These are phyloP conservation scores for Solanum bulbocastanum DNA, from an alignment of 257 asterid genomes.

Conservation along the genomic window DNA sequence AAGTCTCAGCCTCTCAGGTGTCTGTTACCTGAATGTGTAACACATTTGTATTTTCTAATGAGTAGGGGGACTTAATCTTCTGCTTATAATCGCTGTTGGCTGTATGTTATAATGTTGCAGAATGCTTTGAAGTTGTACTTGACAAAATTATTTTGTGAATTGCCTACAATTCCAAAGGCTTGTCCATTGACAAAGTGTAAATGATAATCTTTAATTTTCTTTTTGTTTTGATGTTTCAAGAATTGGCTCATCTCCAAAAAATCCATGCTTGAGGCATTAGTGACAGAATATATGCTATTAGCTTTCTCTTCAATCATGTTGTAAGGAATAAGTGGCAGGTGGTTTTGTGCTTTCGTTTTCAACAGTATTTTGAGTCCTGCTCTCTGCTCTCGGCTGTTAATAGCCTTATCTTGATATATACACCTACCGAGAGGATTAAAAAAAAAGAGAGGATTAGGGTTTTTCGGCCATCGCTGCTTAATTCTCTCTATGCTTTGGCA, in stretches of 20 bases:
- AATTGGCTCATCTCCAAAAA: neutral
- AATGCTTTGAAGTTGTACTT: neutral
- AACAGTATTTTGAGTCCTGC: neutral
- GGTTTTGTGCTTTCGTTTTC: neutral
- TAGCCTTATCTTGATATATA: neutral
- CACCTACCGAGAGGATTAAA: neutral
- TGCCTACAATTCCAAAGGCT: neutral
- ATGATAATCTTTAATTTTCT: neutral
- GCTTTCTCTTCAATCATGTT: neutral
- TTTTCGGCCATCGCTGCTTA: neutral
- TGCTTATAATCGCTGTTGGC: neutral
- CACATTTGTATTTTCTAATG: neutral
- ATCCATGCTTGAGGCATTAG: neutral
- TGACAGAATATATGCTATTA: neutral
- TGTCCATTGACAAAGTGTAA: neutral
- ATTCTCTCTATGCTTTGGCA: neutral
- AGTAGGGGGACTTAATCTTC: neutral
- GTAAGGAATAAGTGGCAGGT: neutral
- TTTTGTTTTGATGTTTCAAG: neutral
- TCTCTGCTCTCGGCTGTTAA: neutral
- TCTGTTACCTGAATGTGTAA: neutral
- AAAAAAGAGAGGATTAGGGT: neutral
- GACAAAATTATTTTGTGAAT: neutral
- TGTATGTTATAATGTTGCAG: neutral
- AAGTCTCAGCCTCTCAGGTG: neutral